Evolutionary conservation across 2,329 filamentous ascomycete genomes (phyloP), one percentile per base, ranked within the genome.

Genomic region (Cercospora sesami): DNA sequence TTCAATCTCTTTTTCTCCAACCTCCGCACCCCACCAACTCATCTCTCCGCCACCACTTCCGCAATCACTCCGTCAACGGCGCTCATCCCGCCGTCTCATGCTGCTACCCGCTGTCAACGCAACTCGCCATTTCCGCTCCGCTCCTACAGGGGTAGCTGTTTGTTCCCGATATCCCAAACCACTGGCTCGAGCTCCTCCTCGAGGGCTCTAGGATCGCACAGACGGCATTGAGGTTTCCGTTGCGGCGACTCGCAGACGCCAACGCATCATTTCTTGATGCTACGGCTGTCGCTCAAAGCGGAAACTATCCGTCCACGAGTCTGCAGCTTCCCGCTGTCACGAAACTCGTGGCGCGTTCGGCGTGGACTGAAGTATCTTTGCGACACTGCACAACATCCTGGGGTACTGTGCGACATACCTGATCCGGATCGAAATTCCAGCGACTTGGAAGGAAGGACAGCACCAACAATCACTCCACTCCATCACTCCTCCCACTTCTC

Each of bases 91-190:
- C 31, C 1, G 48, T 45, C 62, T 51, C 62, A 64, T 64, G 62
- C 21, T 64, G 6, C 33, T 65, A 60, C 42, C 63, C 63, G 63
- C 63, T 65, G 63, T 65, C 63, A 65, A 65, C 16, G 63, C 51
- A 36, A 3, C 28, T 63, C 23, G 60, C 60, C 60, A 63, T 48
- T 16, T 48, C 30, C 62, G 28, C 62, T 36, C 31, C 48, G 21
- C 62, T 26, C 3, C n/a, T 1, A 18, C 59, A 26, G 4, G 59
- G 59, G 59, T 61, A 63, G 61, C 55, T 60, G 53, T 65, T 12
- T 65, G 36, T 33, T 60, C 12, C 63, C 62, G 62, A 26, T 42
- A 33, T 14, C 10, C 51, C 31, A 16, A 63, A 63, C 60, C 39
- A 53, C 42, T 26, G 60, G 60, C 23, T 63, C 60, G 60, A 63